These are phyloP conservation scores for Talaromyces sp. DNA, from an alignment of 2,329 filamentous ascomycete genomes.

Conservation along the genomic window DNA sequence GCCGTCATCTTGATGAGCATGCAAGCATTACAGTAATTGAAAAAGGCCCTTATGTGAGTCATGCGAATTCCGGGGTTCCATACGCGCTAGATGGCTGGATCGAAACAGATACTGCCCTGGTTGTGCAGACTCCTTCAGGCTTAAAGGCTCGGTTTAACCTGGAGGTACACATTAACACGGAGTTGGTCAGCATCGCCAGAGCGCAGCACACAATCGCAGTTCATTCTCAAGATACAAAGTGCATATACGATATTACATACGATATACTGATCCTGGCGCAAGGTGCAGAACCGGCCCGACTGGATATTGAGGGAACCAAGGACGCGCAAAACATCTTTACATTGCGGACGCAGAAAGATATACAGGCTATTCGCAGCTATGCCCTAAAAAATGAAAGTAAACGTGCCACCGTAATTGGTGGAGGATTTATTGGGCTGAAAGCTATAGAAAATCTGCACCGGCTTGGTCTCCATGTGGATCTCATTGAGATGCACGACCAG, in stretches of 20 bases:
- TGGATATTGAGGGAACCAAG: background rate
- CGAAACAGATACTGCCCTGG: background rate
- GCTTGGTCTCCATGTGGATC: slow-evolving; percentile 4
- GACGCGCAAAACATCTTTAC: background rate
- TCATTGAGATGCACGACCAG: slow-evolving; percentile 1
- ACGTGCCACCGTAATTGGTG: background rate
- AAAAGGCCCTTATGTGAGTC: slow-evolving; percentile 1
- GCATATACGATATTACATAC: background rate
- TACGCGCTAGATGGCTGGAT: slow-evolving; percentile 1
- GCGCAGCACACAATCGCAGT: background rate
- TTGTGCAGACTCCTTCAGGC: background rate
- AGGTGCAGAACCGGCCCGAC: slow-evolving; percentile 2
- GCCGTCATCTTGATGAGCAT: background rate
- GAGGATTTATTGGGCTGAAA: slow-evolving; percentile 2
- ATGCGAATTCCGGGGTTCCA: background rate
- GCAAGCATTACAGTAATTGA: slow-evolving; percentile 3
- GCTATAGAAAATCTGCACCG: background rate
- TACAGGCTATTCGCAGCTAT: background rate
- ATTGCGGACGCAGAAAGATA: slow-evolving; percentile 1
- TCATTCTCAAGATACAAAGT: background rate
- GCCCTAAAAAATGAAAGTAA: background rate
- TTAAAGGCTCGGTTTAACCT: slow-evolving; percentile 5
- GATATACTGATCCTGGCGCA: slow-evolving; percentile 4
- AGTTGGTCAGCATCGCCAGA: slow-evolving; percentile 1
- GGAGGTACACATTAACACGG: slow-evolving; percentile 3